Conservation (phyloP, 176 grass and related monocot genomes). For the Oryza meyeriana region DNA sequence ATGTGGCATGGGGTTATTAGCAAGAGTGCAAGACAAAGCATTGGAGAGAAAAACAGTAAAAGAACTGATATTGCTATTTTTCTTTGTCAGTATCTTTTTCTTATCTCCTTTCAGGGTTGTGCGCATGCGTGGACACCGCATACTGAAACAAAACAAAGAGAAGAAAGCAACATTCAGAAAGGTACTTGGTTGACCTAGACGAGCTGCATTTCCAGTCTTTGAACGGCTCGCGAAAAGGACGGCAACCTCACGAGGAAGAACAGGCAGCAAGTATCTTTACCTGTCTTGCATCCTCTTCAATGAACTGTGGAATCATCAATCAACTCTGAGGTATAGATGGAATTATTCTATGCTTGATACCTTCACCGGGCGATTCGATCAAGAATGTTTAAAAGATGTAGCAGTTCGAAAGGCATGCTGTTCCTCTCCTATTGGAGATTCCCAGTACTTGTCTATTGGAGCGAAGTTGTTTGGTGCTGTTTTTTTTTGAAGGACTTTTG, state of each 20-base stretch:
- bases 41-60: neutral
- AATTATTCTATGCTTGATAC: neutral
- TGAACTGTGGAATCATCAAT: neutral
- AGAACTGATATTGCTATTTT: neutral
- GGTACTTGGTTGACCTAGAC: constrained; percentile 12
- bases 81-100: neutral
- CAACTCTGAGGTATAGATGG: neutral
- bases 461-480: neutral
- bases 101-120: neutral
- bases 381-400: neutral
- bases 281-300: neutral
- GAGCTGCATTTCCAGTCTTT: neutral
- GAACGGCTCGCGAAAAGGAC: neutral
- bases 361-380: neutral
- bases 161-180: constrained; percentile 7
- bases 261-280: neutral
- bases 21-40: neutral
- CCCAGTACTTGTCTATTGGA: neutral
- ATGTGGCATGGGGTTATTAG: neutral
- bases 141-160: neutral
- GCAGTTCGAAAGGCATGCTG: neutral
- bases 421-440: neutral
- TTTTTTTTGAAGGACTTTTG: neutral
- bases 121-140: neutral
- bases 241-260: neutral